Base-by-base conservation (phyloP, 306 rosid genomes). In the Hylodesmum podocarpum region DNA sequence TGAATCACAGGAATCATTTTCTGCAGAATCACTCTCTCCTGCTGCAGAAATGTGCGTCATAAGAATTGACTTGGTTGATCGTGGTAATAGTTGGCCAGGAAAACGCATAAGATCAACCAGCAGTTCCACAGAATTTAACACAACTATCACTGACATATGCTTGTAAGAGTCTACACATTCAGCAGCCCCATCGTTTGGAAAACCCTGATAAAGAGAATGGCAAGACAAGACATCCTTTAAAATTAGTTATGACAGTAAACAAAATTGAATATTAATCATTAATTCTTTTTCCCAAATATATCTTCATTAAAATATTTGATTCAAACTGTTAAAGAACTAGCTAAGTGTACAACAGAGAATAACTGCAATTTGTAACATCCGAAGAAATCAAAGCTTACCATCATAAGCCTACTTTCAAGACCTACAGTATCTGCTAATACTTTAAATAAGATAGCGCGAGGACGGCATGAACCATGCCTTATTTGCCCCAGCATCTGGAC, bases 1-100 rank as follows among this genome's bases (percentile, higher is more conserved):
- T 62, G 99, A 95, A 83, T 95, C 99, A 78, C 99, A 95, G 1
- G 97, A 95, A 75, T 95, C 99, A 72, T 95, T 95, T 88, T 95
- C 99, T 14, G 99, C 99, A 27, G 97, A 90, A 90, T 95, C 99
- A 78, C 99, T 95, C 82, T 95, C 99, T 72, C 97, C 99, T 16
- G 93, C 99, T 19, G 93, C 97, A 61, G 96, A 90, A 74, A 95
- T 75, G 81, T 92, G 99, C 67, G 96, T 85, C 97, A 95, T 88
- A 75, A 88, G 90, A 84, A 95, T 84, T 75, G 97, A 89, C 82
- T 89, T 92, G 79, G 93, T 88, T 69, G 99, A 89, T 29, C 79
- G 88, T 18, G 94, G 97, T 49, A 95, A 66, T 78, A 92, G 78
- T 77, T 92, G 93, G 75, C 99, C 99, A 22, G 99, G 99, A 75